A percentile compares a stretch with the other conserved stretches of the same genome.
Evolutionary conservation across 257 asterid genomes (phyloP).

Genomic region (Haberlea rhodopensis): DNA sequence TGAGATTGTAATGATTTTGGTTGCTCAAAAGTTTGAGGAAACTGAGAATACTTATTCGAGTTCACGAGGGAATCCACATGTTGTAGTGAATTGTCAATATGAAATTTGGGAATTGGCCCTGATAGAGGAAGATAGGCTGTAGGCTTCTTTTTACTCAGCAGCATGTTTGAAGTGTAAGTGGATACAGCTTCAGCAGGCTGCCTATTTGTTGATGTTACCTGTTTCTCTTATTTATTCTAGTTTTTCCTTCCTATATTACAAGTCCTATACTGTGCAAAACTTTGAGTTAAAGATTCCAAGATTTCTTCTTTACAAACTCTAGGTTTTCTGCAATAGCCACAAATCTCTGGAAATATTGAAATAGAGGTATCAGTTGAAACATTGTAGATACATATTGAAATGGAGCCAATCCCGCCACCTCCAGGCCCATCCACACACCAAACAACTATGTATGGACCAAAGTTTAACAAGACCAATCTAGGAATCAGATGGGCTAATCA

Average conservation of each 20-base stretch:
- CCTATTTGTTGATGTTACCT: too few relatives aligned
- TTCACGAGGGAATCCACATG: not conserved
- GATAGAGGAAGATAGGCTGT: conserved; percentile 6
- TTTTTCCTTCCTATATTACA: too few relatives aligned
- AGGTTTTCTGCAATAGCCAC: too few relatives aligned
- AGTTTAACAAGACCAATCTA: too few relatives aligned
- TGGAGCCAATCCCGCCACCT: not conserved
- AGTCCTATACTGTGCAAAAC: too few relatives aligned
- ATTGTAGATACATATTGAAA: not conserved
- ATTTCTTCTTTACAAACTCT: too few relatives aligned
- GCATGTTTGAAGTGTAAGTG: not conserved
- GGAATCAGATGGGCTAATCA: too few relatives aligned
- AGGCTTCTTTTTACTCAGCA: not conserved
- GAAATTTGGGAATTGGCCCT: not conserved
- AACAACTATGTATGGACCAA: too few relatives aligned
- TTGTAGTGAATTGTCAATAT: not conserved
- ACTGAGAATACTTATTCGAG: not conserved
- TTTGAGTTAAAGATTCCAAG: too few relatives aligned
- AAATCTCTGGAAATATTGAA: too few relatives aligned
- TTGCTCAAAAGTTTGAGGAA: not conserved
- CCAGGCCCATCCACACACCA: not conserved
- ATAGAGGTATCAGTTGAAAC: not conserved
- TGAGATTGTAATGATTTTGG: not conserved
- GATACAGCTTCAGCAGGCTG: not conserved
- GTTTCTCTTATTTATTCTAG: too few relatives aligned